A percentile compares a stretch with the other conserved stretches of the same genome.
Conservation (phyloP, 805 yeast species). For the Saccharomycopsis babjevae region DNA sequence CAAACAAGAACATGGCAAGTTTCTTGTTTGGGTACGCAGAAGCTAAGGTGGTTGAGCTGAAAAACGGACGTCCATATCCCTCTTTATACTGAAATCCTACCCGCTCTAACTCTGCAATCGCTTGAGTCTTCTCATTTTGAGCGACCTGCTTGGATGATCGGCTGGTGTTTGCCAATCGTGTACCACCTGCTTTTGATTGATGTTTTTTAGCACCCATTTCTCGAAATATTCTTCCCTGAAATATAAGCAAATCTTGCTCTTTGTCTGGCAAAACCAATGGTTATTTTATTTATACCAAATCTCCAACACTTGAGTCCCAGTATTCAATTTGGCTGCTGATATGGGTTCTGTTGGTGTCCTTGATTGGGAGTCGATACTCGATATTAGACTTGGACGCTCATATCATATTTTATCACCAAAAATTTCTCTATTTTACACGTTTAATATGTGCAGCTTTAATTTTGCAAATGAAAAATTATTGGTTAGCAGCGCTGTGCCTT, state of each 20-base stretch:
- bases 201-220: neutral
- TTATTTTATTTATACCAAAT: neutral
- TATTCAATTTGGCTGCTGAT: no score
- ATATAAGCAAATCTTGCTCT: neutral
- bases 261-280: neutral
- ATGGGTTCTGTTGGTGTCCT: no score
- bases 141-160: neutral
- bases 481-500: no score
- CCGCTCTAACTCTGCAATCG: neutral
- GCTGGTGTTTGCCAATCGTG: neutral
- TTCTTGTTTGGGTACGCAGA: neutral
- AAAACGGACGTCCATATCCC: slow-evolving; percentile 9
- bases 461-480: no score
- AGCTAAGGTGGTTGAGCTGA: neutral
- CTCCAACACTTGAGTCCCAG: no score
- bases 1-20: neutral
- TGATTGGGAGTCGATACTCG: no score
- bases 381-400: no score
- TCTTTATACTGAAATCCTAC: slow-evolving; percentile 4
- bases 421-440: no score
- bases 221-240: neutral
- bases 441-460: no score
- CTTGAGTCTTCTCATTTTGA: neutral
- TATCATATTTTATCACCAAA: no score
- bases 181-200: neutral